These are phyloP conservation scores for Gaertneriomyces sp. DNA, from an alignment of 192 early-diverging fungal species.

Conservation along the genomic window DNA sequence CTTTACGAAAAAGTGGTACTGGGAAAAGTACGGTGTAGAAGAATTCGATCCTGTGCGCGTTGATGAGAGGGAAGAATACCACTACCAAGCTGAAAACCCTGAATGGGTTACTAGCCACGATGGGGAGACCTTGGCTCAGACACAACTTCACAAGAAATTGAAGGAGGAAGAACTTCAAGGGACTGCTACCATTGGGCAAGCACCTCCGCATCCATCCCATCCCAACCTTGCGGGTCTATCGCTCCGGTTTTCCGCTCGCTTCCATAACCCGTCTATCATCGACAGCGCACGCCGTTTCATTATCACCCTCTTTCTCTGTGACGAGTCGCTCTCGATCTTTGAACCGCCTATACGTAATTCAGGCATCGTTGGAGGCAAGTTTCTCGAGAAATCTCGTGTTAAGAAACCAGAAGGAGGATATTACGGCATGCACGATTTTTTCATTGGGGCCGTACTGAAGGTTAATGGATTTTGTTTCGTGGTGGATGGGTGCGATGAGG, in stretches of 20 bases:
- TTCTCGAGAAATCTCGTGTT: conserved; percentile 52
- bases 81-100: conserved; percentile 8
- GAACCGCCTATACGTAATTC: conserved; percentile 54
- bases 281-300: conserved; percentile 59
- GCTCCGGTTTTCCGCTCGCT: conserved; percentile 42
- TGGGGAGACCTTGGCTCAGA: conserved; percentile 15
- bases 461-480: conserved; percentile 53
- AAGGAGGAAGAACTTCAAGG: neutral
- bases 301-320: conserved; percentile 47
- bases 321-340: conserved; percentile 58
- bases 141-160: conserved; percentile 24
- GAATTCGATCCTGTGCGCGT: conserved; percentile 52
- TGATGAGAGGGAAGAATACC: conserved; percentile 35
- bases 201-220: conserved; percentile 41
- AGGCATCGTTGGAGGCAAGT: conserved; percentile 60
- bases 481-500: conserved; percentile 55
- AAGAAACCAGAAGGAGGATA: conserved; percentile 44
- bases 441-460: conserved; percentile 51
- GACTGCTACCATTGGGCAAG: conserved; percentile 15
- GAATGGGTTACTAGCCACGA: conserved; percentile 6
- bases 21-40: conserved; percentile 50
- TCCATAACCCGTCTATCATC: conserved; percentile 42
- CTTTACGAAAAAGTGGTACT: conserved; percentile 54
- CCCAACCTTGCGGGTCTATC: conserved; percentile 43
- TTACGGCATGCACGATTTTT: conserved; percentile 54